Conservation (phyloP, 768 basidiomycete species). For the Lepiota brunneoincarnata region DNA sequence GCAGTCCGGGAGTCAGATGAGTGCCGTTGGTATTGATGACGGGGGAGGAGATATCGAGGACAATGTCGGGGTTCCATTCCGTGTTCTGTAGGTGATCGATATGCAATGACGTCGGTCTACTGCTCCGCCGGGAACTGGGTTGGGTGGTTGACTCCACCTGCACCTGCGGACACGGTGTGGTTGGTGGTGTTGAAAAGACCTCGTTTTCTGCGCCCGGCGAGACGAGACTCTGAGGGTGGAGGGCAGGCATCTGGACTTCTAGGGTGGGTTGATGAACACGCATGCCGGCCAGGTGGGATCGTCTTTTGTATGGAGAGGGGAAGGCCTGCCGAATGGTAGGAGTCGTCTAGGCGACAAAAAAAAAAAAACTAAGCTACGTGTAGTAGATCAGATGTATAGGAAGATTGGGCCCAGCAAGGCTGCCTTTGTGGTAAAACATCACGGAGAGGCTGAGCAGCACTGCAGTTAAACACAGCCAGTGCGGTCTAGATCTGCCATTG, state of each 20-base stretch:
- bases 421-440: neutral
- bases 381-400: neutral
- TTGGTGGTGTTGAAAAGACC: slow-evolving; percentile 41
- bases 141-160: slow-evolving; percentile 17
- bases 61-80: slow-evolving; percentile 42
- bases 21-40: slow-evolving; percentile 16
- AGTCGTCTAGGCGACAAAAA: slow-evolving; percentile 9
- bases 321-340: neutral
- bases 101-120: slow-evolving; percentile 43
- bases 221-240: slow-evolving; percentile 16
- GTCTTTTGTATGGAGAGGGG: neutral
- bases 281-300: neutral
- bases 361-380: neutral
- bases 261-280: neutral
- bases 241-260: neutral
- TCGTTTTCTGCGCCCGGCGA: slow-evolving; percentile 30
- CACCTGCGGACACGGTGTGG: slow-evolving; percentile 27
- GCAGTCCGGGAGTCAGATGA: neutral
- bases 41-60: slow-evolving; percentile 37
- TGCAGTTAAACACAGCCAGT: neutral
- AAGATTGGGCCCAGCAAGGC: neutral
- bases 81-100: slow-evolving; percentile 31
- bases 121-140: slow-evolving; percentile 37
- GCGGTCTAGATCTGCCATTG: neutral
- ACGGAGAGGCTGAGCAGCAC: neutral